A percentile compares a stretch with the other conserved stretches of the same genome.
Evolutionary conservation across 345 rosid genomes (phyloP).

Genomic region (Syzygium aromaticum): DNA sequence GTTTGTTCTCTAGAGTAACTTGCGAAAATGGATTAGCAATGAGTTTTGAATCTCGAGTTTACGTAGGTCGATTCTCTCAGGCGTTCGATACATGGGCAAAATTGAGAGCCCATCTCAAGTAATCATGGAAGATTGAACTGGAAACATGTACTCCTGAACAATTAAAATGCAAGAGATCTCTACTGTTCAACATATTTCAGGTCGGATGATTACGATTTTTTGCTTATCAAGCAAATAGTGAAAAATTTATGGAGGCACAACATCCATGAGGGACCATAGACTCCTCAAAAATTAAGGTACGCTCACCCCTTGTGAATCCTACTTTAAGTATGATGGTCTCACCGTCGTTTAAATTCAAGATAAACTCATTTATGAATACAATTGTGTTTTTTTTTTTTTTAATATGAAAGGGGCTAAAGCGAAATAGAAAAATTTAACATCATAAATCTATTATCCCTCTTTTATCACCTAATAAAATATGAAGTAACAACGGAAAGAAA

Average conservation of each 20-base stretch:
- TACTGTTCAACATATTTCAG: neutral
- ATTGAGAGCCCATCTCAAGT: neutral
- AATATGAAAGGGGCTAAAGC: too few species aligned
- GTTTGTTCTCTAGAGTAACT: neutral
- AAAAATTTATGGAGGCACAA: neutral
- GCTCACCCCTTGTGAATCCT: neutral
- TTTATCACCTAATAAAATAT: too few species aligned
- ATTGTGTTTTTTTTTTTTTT: too few species aligned
- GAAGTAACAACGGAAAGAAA: too few species aligned
- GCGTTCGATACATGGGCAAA: neutral
- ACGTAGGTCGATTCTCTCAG: neutral
- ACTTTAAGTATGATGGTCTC: neutral
- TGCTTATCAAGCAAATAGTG: neutral
- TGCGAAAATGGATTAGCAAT: fast-evolving
- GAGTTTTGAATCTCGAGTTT: neutral
- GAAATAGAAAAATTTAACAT: too few species aligned
- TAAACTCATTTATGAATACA: too few species aligned
- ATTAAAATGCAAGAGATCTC: neutral
- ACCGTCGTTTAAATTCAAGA: neutral
- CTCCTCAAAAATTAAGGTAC: neutral
- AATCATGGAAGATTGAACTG: neutral
- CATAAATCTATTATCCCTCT: too few species aligned
- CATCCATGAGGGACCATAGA: neutral
- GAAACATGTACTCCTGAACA: neutral
- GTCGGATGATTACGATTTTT: neutral